These are phyloP conservation scores for Calonectria naviculata DNA, from an alignment of 2,329 filamentous ascomycete genomes.

Conservation along the genomic window DNA sequence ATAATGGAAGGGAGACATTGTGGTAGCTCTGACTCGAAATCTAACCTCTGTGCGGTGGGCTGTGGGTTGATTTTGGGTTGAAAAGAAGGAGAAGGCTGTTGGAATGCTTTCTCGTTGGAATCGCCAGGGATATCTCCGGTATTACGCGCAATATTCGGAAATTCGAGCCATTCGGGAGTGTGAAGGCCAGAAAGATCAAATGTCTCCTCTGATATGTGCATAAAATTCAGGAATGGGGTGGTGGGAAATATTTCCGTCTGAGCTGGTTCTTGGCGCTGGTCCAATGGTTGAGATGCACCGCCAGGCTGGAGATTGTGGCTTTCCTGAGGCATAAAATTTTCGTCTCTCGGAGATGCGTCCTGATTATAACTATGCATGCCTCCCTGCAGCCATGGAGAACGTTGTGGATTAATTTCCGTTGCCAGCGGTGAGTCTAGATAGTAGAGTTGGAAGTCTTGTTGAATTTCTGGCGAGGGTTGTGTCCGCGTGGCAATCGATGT, in stretches of 20 bases:
- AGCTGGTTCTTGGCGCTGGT: not conserved
- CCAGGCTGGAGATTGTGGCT: not conserved
- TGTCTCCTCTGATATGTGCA: not conserved
- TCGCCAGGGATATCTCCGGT: not conserved
- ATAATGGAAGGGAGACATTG: not conserved
- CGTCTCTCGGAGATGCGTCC: not conserved
- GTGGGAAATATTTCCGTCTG: not conserved
- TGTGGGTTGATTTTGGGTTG: not conserved
- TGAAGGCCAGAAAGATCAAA: not conserved
- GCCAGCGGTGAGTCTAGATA: not conserved
- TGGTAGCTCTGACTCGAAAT: not conserved
- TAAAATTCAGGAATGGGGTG: not conserved
- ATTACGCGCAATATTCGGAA: not conserved
- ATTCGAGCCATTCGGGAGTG: not conserved
- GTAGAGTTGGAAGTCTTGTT: not conserved
- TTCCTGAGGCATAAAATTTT: not conserved
- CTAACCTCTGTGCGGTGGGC: not conserved
- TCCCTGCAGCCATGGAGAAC: not conserved
- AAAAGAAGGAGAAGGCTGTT: not conserved
- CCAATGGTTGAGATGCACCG: not conserved
- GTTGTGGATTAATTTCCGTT: not conserved
- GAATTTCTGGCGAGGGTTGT: not conserved
- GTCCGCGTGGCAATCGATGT: not conserved
- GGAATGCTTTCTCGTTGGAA: too few relatives aligned
- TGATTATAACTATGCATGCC: not conserved